Base-by-base conservation (phyloP, 805 yeast species). In the Starmerella vaccinii region DNA sequence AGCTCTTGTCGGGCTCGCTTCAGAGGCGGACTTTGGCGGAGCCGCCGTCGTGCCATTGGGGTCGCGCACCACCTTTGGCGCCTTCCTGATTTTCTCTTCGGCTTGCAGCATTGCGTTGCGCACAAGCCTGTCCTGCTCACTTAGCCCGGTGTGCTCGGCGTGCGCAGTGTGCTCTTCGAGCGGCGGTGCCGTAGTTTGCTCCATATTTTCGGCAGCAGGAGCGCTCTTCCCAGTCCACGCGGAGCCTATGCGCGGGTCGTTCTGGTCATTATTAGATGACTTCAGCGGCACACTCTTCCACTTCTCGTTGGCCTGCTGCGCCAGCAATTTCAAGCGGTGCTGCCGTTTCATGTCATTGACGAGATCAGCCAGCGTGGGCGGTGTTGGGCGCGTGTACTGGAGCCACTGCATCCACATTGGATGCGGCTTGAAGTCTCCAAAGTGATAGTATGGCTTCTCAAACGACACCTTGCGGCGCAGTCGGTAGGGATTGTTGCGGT, bases 331-430 rank as follows among this genome's bases (percentile, higher is more conserved):
- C 55, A 84, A 69, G 15, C 68, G 69, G 37, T 69, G 70, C 46
- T 78, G 77, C 33, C 95, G 70, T 27, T 68, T 59, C 58, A 77
- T 71, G 57, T 85, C 94, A 2, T 66, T 68, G 1, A 73, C 56
- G 35, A 85, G 71, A 54, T 85, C 95, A 34, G 73, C 69, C 19
- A 85, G 59, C 0, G 80, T 70, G 0, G 95, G 95, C 6, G 80
- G 72, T 2, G 65, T 61, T 1, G 69, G 65, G 46, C 92, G 71
- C 2, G 84, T 78, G 57, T 76, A 70, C 48, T 90, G 66, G 19
- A 86, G 71, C 95, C 95, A 85, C 62, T 82, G 89, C 34, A 76
- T 69, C 94, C 95, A 85, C 59, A 79, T 86, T 6, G 63, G 63
- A 13, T 55, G 59, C 19, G 15, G 87, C 63, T 60, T 54, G 51